Percentiles rank a stretch among this genome's conserved stretches.
Evolutionary conservation across 306 rosid genomes (phyloP).

Genomic region (Abrus pulchellus): DNA sequence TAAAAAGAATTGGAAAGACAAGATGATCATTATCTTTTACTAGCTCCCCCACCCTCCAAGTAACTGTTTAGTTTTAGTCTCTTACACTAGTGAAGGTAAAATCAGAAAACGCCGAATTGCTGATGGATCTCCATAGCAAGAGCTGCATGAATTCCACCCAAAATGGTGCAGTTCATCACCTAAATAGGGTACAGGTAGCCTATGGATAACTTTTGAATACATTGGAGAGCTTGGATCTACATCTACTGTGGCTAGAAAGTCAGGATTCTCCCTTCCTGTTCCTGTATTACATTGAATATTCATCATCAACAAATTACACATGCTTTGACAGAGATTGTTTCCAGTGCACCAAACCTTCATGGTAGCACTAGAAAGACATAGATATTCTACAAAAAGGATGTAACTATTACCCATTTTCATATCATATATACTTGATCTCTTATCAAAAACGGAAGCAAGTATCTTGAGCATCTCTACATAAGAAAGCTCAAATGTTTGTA

Average conservation of each 20-base stretch:
- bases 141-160: conserved; percentile 86
- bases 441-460: too few species aligned
- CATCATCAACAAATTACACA: conserved; percentile 5
- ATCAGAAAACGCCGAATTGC: conserved; percentile 65
- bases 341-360: too few species aligned
- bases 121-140: conserved; percentile 79
- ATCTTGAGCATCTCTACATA: too few species aligned
- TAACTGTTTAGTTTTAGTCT: neutral
- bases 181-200: conserved; percentile 65
- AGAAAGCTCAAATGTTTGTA: neutral
- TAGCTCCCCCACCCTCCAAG: too few species aligned
- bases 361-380: neutral
- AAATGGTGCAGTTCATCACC: conserved; percentile 80
- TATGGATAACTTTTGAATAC: conserved; percentile 73
- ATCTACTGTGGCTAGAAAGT: conserved; percentile 81
- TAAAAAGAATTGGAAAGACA: too few species aligned
- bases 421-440: neutral
- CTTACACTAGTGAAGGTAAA: conserved; percentile 74
- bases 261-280: conserved; percentile 81
- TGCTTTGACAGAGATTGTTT: too few species aligned
- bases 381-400: neutral
- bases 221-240: conserved; percentile 73
- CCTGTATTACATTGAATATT: conserved; percentile 47
- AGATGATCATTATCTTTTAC: too few species aligned
- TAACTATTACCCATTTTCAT: neutral